Percentiles rank a stretch among this genome's conserved stretches.
Conservation (phyloP, 495 filamentous ascomycete species). For the Aspergillus saccharolyticus region DNA sequence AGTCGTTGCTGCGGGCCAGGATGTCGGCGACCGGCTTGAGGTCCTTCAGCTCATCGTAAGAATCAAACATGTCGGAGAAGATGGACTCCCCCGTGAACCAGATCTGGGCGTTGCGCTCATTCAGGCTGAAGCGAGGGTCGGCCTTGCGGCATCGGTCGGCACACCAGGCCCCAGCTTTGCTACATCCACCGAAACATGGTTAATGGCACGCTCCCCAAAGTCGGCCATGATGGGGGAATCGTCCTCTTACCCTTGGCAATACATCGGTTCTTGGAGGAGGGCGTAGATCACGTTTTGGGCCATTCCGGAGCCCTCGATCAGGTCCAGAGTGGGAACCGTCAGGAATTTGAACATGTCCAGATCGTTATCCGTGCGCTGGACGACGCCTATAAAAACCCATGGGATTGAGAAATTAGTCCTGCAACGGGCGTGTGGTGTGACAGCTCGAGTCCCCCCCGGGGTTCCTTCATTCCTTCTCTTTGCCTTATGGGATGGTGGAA, state of each 20-base stretch:
- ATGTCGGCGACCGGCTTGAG: slow-evolving; percentile 61
- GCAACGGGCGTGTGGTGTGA: too few relatives aligned
- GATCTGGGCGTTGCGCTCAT: slow-evolving; percentile 49
- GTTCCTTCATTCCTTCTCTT: too few relatives aligned
- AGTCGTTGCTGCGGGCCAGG: slow-evolving; percentile 60
- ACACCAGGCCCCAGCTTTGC: slow-evolving; percentile 56
- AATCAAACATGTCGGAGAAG: slow-evolving; percentile 74
- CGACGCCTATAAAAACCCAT: slow-evolving; percentile 60
- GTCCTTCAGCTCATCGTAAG: slow-evolving; percentile 63
- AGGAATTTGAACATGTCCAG: slow-evolving; percentile 66
- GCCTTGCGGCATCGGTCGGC: slow-evolving; percentile 48
- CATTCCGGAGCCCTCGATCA: slow-evolving; percentile 62
- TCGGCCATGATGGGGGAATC: not conserved
- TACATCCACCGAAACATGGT: slow-evolving; percentile 23
- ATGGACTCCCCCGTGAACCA: slow-evolving; percentile 93
- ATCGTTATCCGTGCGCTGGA: slow-evolving; percentile 63
- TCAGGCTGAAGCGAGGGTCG: slow-evolving; percentile 40
- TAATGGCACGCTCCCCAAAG: too few relatives aligned
- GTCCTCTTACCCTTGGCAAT: slow-evolving; percentile 61
- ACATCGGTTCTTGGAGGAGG: slow-evolving; percentile 78
- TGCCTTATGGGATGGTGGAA: slow-evolving; percentile 4
- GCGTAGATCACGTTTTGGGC: slow-evolving; percentile 79
- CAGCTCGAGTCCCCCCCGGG: too few relatives aligned
- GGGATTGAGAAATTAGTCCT: too few relatives aligned
- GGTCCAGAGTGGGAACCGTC: slow-evolving; percentile 59